A percentile compares a stretch with the other conserved stretches of the same genome.
Conservation (phyloP, 2,329 filamentous ascomycete species). For the Chrysoporthe cubensis region DNA sequence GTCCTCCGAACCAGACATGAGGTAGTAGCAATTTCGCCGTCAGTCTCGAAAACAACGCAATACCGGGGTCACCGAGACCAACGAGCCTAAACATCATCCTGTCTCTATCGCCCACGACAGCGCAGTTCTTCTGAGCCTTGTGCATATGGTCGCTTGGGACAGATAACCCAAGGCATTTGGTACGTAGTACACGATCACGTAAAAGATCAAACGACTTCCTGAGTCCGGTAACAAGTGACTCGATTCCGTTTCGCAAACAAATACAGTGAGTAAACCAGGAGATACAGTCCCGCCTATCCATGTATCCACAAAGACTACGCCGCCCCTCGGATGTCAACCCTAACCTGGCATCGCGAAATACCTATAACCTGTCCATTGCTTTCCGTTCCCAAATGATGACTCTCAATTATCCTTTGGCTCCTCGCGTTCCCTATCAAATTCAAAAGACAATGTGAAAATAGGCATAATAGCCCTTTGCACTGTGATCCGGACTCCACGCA, state of each 20-base stretch:
- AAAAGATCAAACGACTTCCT: not conserved
- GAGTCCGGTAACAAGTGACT: slow-evolving; percentile 8
- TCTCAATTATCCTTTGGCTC: slow-evolving; percentile 24
- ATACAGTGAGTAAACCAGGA: slow-evolving; percentile 10
- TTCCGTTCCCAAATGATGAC: slow-evolving; percentile 17
- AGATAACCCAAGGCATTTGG: not conserved
- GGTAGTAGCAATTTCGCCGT: no score
- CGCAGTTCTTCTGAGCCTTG: not conserved
- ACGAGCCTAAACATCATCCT: not conserved
- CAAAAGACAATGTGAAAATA: slow-evolving; percentile 17
- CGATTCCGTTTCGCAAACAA: slow-evolving; percentile 12
- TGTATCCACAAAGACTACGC: slow-evolving; percentile 4
- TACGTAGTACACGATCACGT: not conserved
- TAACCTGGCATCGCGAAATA: slow-evolving; percentile 19
- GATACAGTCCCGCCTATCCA: slow-evolving; percentile 11
- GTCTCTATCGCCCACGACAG: not conserved
- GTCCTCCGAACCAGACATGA: no score
- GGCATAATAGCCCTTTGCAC: slow-evolving; percentile 13
- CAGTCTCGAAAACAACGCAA: no score
- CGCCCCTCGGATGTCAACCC: slow-evolving; percentile 10
- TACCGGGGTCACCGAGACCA: no score
- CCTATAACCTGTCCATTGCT: slow-evolving; percentile 20
- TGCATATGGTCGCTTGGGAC: not conserved
- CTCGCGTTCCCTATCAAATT: slow-evolving; percentile 17
- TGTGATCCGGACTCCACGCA: slow-evolving; percentile 24